Evolutionary conservation across 257 asterid genomes (phyloP), one percentile per base, ranked within the genome.

Genomic region (Cordia subcordata): DNA sequence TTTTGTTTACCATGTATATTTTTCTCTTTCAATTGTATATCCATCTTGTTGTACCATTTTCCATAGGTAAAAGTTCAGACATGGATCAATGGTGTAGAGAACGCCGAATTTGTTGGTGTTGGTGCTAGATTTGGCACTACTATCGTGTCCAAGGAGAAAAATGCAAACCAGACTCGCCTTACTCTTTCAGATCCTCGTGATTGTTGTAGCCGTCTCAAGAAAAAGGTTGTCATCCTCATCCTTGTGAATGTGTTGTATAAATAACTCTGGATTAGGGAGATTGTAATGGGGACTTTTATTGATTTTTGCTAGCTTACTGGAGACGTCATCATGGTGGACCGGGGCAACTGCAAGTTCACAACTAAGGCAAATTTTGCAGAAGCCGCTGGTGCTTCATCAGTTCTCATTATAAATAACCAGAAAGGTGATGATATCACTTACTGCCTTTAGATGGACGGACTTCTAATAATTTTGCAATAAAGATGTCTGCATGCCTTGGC

Each of bases 311-410:
- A 90, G 97, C 73, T 81, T 67, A 65, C 79, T 58, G 96, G 97
- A 69, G 90, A 86, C 64, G 81, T 85, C 45, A 53, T 86, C 72
- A 77, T 86, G 90, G 96, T 90, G 62, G 88, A 90, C 32, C 82
- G 97, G 8, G 97, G 97, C 57, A 67, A 78, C 51, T 90, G 97
- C 82, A 90, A 80, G 74, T 90, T 90, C 81, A 82, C 94, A 14
- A 44, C 77, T 16, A 90, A 90, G 84, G 94, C 90, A 49, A 84
- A 87, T 69, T 72, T 73, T 77, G 78, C 96, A 19, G 94, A 90
- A 77, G 94, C 88, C 49, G 94, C 98, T 39, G 94, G 96, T 69
- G 98, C 98, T 73, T 85, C 96, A 40, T 91, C 96, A 33, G 76
- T 87, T 59, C 95, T 90, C 65, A 87, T 90, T 55, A 69, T 90